Base-by-base conservation (phyloP, 2,329 filamentous ascomycete genomes). In the Apiospora arundinis region DNA sequence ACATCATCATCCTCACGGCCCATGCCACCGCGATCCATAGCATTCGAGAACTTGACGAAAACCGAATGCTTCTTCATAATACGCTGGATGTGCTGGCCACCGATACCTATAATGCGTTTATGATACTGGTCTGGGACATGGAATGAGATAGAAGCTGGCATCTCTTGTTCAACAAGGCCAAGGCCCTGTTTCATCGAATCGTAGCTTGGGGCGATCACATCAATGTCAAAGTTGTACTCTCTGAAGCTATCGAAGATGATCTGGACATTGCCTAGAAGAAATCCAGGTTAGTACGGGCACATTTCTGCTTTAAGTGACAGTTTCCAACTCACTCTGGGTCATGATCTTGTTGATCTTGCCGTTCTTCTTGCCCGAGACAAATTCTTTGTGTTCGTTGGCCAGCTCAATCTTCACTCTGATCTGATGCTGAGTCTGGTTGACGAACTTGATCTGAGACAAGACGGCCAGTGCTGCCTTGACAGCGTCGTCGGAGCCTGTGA, bases 41-140 rank as follows among this genome's bases (percentile, higher is more conserved):
- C 96, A 77, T 99, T 99, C 75, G 95, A 97, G 79, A 99, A 99
- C 81, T 99, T 99, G 85, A 99, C 96, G 78, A 99, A 99, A 76
- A 99, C 96, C 0, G 96, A 98, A 83, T 99, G 97, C 84, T 98
- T 98, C 87, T 99, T 98, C 96, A 99, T 99, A 85, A 99, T 98
- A 70, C 95, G 94, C 82, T 99, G 96, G 76, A 99, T 99, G 80
- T 99, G 96, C 81, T 98, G 95, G 12, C 96, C 96, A 73, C 96
- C 96, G 77, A 99, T 98, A 69, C 96, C 96, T 74, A 99, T 99
- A 79, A 99, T 99, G 67, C 96, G 95, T 85, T 99, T 99, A 84
- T 99, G 96, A 81, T 99, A 99, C 82, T 98, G 96, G 78, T 99
- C 96, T 4, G 96, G 96, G 40, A 99, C 96, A 79, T 99, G 96